A percentile compares a stretch with the other conserved stretches of the same genome.
These are phyloP conservation scores for Vaccinium corymbosum DNA, from an alignment of 148 eudicot genomes.

Conservation along the genomic window DNA sequence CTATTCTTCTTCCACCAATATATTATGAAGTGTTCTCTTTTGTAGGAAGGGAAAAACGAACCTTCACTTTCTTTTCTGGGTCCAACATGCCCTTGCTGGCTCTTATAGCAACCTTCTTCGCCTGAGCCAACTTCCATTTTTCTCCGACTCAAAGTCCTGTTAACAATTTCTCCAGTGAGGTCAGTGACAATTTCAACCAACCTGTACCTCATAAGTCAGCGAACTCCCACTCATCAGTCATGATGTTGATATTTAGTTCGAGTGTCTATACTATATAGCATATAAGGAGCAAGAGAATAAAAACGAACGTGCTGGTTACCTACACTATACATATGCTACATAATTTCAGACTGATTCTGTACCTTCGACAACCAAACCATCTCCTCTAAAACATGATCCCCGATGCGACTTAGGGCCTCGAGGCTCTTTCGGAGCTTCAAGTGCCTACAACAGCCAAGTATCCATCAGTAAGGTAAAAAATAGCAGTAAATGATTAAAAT, in stretches of 20 bases:
- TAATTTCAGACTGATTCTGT: constrained; percentile 12
- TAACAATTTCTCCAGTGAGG: constrained; percentile 15
- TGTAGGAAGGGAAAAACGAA: constrained; percentile 17
- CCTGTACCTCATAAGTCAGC: not conserved
- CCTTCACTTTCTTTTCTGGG: constrained; percentile 55
- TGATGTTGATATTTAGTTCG: not conserved
- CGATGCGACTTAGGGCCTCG: constrained; percentile 84
- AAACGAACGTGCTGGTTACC: not conserved
- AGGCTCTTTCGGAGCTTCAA: constrained; percentile 95
- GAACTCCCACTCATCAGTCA: not conserved
- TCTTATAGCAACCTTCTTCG: constrained; percentile 88
- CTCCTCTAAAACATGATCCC: constrained; percentile 99
- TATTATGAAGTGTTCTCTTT: not conserved
- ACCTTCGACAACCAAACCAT: constrained; percentile 99
- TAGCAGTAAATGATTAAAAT: not conserved
- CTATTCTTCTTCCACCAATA: not conserved
- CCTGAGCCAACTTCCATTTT: constrained; percentile 92
- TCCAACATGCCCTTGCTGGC: constrained; percentile 72
- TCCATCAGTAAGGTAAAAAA: constrained; percentile 8
- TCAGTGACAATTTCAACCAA: not conserved
- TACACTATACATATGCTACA: not conserved
- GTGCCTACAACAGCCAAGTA: constrained; percentile 56
- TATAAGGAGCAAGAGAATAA: not conserved
- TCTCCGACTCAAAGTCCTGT: constrained; percentile 96
- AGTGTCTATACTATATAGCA: not conserved